phyloP scores from a whole-genome alignment of 2,329 filamentous ascomycete species.

The Phialophora macrospora region DNA sequence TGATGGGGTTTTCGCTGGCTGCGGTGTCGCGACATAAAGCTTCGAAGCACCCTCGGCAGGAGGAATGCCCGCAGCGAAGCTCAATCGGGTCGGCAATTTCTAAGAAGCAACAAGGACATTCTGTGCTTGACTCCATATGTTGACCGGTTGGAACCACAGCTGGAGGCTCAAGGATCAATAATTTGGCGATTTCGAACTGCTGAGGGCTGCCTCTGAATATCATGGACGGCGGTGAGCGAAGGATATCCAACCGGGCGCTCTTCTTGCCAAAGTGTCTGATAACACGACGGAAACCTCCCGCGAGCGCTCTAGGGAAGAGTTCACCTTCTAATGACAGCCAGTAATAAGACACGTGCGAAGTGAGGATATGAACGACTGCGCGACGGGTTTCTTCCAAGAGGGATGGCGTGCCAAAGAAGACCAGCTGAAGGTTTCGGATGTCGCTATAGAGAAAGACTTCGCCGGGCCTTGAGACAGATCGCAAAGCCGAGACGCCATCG shows the following conservation, averaged over 20 bases:
- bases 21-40: constrained; percentile 11
- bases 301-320: constrained; percentile 6
- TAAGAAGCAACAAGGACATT: constrained; percentile 22
- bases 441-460: constrained; percentile 25
- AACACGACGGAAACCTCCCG: constrained; percentile 14
- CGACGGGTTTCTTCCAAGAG: constrained; percentile 12
- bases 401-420: constrained; percentile 8
- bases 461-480: not conserved
- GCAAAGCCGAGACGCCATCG: constrained; percentile 16
- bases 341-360: constrained; percentile 1
- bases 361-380: constrained; percentile 7
- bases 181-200: not conserved
- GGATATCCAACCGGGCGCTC: constrained; percentile 8
- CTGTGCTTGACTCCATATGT: not conserved
- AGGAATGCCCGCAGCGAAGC: constrained; percentile 23
- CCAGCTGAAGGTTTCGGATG: constrained; percentile 13
- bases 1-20: not conserved
- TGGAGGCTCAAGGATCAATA: not conserved
- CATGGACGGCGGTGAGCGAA: not conserved
- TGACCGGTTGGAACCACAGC: not conserved
- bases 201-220: constrained; percentile 5
- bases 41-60: constrained; percentile 25
- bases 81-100: constrained; percentile 7
- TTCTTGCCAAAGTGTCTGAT: constrained; percentile 17
- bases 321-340: constrained; percentile 15